Conservation (phyloP, 2,329 filamentous ascomycete species). For the Ilyonectria destructans region DNA sequence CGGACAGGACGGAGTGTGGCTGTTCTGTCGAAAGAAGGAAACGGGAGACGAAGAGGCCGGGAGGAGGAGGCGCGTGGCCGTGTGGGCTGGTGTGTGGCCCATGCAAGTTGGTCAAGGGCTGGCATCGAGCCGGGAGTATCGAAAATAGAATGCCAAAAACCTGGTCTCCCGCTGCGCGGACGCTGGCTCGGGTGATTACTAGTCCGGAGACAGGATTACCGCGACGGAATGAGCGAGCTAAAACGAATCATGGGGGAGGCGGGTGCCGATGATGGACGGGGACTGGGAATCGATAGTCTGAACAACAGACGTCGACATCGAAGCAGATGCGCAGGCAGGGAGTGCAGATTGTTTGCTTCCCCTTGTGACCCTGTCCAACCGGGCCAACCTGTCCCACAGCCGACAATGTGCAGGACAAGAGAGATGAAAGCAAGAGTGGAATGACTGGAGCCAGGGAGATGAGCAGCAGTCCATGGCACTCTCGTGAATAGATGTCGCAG, state of each 20-base stretch:
- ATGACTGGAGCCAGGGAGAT: slow-evolving; percentile 35
- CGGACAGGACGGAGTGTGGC: background rate
- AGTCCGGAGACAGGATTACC: slow-evolving; percentile 15
- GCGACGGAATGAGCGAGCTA: background rate
- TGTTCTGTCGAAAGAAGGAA: background rate
- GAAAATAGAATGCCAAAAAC: slow-evolving; percentile 28
- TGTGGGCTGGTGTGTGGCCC: slow-evolving; percentile 6
- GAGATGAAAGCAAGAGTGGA: slow-evolving; percentile 32
- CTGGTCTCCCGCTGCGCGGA: slow-evolving; percentile 22
- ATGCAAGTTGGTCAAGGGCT: background rate
- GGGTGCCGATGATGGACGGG: background rate
- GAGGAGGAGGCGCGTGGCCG: slow-evolving; percentile 11
- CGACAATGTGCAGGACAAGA: slow-evolving; percentile 27
- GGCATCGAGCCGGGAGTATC: slow-evolving; percentile 7
- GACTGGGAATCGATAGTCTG: background rate
- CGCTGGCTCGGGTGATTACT: slow-evolving; percentile 14
- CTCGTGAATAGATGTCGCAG: slow-evolving; percentile 13
- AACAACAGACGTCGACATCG: background rate
- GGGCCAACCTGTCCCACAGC: slow-evolving; percentile 23
- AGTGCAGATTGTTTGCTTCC: slow-evolving; percentile 7
- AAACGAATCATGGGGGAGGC: slow-evolving; percentile 4
- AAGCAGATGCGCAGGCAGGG: background rate
- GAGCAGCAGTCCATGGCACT: slow-evolving; percentile 30
- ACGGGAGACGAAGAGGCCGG: background rate
- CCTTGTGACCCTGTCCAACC: slow-evolving; percentile 27